Conservation (phyloP, 106 monocot species). For the Phalaenopsis aphrodite region DNA sequence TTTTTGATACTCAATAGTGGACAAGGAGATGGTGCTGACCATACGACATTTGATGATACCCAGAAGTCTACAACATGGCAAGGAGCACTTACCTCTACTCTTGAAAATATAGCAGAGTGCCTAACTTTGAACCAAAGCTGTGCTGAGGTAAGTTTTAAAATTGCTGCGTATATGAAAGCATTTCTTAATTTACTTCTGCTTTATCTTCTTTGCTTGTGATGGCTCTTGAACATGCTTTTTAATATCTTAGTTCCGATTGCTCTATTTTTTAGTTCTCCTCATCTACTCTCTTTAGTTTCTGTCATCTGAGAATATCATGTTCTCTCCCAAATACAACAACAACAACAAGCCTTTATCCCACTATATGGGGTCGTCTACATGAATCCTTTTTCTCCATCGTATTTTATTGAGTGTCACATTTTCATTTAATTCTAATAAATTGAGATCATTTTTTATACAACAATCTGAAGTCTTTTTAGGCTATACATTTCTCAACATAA, state of each 20-base stretch:
- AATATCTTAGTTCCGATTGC: not conserved
- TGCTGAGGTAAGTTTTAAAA: conserved; percentile 26
- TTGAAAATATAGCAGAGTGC: conserved; percentile 48
- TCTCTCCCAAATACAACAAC: too few relatives aligned
- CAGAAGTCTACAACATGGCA: conserved; percentile 17
- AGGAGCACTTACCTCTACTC: conserved; percentile 19
- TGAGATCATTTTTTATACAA: too few relatives aligned
- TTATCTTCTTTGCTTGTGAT: too few relatives aligned
- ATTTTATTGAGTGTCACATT: too few relatives aligned
- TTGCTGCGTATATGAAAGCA: too few relatives aligned
- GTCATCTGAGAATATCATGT: not conserved
- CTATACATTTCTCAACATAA: too few relatives aligned
- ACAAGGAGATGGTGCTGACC: conserved; percentile 16
- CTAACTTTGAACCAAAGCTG: conserved; percentile 24
- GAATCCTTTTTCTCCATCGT: too few relatives aligned
- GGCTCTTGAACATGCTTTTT: not conserved
- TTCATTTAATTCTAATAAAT: too few relatives aligned
- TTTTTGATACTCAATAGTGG: conserved; percentile 40
- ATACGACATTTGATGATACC: conserved; percentile 7
- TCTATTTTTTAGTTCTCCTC: not conserved
- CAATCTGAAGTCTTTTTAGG: too few relatives aligned
- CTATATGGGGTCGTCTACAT: too few relatives aligned
- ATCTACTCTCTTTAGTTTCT: not conserved
- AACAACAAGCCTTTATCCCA: too few relatives aligned
- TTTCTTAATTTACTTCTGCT: too few relatives aligned